Evolutionary conservation across 2,329 filamentous ascomycete species (phyloP).

Genomic region (Aspergillus japonicus): DNA sequence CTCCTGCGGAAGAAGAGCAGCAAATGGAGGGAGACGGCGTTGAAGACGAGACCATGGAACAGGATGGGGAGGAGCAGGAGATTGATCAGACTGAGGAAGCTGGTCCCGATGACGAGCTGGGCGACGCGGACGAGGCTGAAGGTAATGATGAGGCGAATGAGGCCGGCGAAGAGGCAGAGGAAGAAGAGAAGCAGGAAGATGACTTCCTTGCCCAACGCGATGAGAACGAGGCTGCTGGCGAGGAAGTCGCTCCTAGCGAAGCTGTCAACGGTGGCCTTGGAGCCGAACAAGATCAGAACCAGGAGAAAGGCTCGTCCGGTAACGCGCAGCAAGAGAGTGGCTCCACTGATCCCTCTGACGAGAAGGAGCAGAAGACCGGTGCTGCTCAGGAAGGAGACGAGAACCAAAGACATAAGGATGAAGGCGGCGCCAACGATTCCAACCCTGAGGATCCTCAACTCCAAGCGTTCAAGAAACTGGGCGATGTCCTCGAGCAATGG

Average conservation of each 20-base stretch:
- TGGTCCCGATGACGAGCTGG: conserved; percentile 39
- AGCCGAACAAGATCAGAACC: conserved; percentile 42
- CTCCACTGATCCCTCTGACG: conserved; percentile 47
- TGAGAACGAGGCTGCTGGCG: conserved; percentile 52
- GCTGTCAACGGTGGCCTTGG: conserved; percentile 41
- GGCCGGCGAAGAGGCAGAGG: conserved; percentile 48
- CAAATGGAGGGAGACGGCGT: conserved; percentile 30
- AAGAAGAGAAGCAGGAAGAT: conserved; percentile 54
- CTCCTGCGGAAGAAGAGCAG: conserved; percentile 37
- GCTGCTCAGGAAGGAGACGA: conserved; percentile 44
- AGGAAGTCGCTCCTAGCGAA: conserved; percentile 51
- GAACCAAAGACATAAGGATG: conserved; percentile 36
- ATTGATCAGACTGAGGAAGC: conserved; percentile 36
- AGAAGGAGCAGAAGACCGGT: conserved; percentile 46
- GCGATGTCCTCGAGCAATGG: conserved; percentile 89
- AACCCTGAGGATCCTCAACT: conserved; percentile 44
- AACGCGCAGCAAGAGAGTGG: conserved; percentile 44
- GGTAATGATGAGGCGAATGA: conserved; percentile 49
- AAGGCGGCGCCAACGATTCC: conserved; percentile 38
- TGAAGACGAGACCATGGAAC: conserved; percentile 34
- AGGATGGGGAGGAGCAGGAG: conserved; percentile 28
- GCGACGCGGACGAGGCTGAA: conserved; percentile 46
- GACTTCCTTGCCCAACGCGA: conserved; percentile 48
- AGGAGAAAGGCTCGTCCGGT: conserved; percentile 48
- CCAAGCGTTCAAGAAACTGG: conserved; percentile 89